Percentiles rank a stretch among this genome's conserved stretches.
Evolutionary conservation across 139 green algal species (phyloP).

Genomic region (Closterium sp.): DNA sequence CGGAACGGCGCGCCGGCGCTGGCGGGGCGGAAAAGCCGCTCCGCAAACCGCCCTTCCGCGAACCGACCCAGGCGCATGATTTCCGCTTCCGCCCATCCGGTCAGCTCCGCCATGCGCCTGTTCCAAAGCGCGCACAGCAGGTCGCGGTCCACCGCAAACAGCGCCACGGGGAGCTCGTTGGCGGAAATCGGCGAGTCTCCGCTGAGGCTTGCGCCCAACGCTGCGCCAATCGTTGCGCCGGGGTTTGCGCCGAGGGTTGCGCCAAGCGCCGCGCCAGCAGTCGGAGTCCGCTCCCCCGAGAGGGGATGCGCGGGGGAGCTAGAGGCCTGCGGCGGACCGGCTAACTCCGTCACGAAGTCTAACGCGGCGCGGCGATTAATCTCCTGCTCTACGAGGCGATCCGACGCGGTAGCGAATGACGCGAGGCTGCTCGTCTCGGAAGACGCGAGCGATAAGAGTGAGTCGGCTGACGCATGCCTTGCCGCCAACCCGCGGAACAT

Average conservation of each 20-base stretch:
- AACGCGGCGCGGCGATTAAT: neutral
- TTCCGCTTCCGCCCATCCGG: neutral
- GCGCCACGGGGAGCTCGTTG: neutral
- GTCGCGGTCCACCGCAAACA: constrained; percentile 1
- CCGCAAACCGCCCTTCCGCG: neutral
- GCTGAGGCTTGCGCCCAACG: neutral
- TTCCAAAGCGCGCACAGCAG: neutral
- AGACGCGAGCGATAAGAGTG: neutral
- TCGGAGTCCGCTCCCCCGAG: neutral
- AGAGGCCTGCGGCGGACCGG: neutral
- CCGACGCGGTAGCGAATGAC: neutral
- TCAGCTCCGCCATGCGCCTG: constrained; percentile 3
- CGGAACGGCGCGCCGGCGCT: neutral
- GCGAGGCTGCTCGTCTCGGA: neutral
- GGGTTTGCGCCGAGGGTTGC: neutral
- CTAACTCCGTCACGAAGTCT: neutral
- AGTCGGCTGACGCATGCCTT: neutral
- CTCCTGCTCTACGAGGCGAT: neutral
- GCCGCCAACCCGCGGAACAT: neutral
- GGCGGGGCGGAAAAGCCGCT: neutral
- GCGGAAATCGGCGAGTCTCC: neutral
- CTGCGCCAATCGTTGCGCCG: neutral
- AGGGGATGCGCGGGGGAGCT: neutral
- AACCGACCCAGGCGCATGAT: neutral
- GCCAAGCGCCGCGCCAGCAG: neutral